Conservation (phyloP, 1,284 basidiomycete species). For the Waitea zeae region DNA sequence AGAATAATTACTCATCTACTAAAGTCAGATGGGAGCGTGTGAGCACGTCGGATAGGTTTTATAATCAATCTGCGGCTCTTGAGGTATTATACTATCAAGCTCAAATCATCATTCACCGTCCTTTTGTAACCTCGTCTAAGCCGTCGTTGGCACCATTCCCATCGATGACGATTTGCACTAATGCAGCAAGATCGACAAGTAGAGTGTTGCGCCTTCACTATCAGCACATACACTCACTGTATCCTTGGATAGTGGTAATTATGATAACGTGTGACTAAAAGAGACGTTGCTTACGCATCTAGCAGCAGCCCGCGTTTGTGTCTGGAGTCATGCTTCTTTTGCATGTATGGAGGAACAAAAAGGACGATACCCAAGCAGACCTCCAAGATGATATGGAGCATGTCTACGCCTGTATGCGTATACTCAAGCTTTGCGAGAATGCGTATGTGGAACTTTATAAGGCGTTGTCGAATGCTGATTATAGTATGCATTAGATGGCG, state of each 20-base stretch:
- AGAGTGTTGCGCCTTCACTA: background rate
- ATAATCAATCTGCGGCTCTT: conserved; percentile 53
- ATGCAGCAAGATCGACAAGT: conserved; percentile 43
- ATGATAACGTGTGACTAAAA: background rate
- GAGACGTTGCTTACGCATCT: background rate
- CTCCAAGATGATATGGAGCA: background rate
- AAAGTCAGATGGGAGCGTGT: conserved; percentile 62
- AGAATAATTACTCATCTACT: background rate
- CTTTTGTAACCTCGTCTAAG: conserved; percentile 61
- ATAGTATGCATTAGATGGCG: no score
- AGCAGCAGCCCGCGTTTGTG: background rate
- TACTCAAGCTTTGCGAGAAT: background rate
- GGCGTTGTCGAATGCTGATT: no score
- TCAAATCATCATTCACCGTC: conserved; percentile 67
- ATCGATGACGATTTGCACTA: conserved; percentile 70
- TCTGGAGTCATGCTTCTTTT: background rate
- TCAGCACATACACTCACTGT: background rate
- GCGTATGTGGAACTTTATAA: no score
- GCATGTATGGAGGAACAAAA: background rate
- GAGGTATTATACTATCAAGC: conserved; percentile 56
- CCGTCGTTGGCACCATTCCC: conserved; percentile 43
- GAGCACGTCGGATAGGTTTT: conserved; percentile 33
- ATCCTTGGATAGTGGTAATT: background rate
- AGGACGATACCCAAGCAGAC: background rate
- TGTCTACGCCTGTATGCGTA: background rate